Evolutionary conservation across 306 rosid genomes (phyloP), one percentile per base, ranked within the genome.

Genomic region (Amphicarpaea edgeworthii): DNA sequence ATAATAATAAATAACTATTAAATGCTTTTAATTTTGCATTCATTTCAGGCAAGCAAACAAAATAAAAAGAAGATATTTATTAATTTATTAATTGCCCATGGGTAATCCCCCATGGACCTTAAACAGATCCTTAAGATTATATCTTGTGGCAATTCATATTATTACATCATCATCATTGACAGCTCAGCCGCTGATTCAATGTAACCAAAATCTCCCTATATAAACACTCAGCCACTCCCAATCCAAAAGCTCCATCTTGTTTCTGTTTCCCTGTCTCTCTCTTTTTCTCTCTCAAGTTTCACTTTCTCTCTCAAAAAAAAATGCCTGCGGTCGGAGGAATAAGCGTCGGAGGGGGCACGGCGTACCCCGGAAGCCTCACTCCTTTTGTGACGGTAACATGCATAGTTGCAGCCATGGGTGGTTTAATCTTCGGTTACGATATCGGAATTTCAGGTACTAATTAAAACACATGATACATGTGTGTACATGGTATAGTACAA

Each of bases 331-430:
- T 68, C 0, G 91, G 87, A 38, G 89, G 82, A 51, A 55, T 90
- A 2, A 17, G 57, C 4, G 46, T 10, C 2, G 74, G 49, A 7
- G 88, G 87, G 17, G 79, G 64, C 1, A 86, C 71, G 70, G 92
- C 71, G 69, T 94, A 94, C 14, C 89, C 94, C 0, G 98, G 98
- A 7, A 87, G 86, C 17, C 93, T 94, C 71, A 94, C 98, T 45
- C 83, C 86, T 0, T 94, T 66, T 34, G 97, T 94, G 8, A 79
- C 84, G 0, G 68, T 86, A 49, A 90, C 98, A 42, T 94, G 98
- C 19, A 80, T 94, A 19, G 94, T 92, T 12, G 98, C 98, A 0
- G 98, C 91, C 77, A 92, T 92, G 98, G 98, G 98, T 2, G 98
- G 98, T 5, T 80, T 94, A n/a, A 94, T 94, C 76, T 94, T 94